phyloP scores from a whole-genome alignment of 768 basidiomycete species.

The Melanogaster broomeanus region DNA sequence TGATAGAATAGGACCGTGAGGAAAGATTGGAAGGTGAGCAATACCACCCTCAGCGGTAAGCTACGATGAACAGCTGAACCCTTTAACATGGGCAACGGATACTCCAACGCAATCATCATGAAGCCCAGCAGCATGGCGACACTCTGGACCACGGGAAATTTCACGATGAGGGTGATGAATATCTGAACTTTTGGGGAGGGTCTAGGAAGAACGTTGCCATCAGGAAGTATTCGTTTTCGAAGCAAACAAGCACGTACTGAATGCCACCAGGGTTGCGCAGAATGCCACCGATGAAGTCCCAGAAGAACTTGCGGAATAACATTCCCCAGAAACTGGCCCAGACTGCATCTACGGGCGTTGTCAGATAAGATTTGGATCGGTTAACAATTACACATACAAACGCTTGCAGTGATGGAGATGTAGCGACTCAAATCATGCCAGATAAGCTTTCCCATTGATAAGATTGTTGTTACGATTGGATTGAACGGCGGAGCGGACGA shows the following conservation, averaged over 20 bases:
- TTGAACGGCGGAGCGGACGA: neutral
- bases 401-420: conserved; percentile 65
- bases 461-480: neutral
- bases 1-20: conserved; percentile 75
- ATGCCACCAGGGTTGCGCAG: conserved; percentile 77
- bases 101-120: conserved; percentile 66
- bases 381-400: conserved; percentile 56
- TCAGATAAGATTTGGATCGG: conserved; percentile 8
- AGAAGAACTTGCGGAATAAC: conserved; percentile 92
- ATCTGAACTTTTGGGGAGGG: conserved; percentile 58
- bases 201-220: conserved; percentile 35
- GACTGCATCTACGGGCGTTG: conserved; percentile 55
- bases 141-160: conserved; percentile 72
- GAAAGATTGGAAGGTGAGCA: conserved; percentile 65
- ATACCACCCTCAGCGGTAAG: conserved; percentile 57
- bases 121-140: conserved; percentile 62
- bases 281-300: conserved; percentile 88
- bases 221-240: neutral
- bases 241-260: conserved; percentile 52
- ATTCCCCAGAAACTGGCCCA: conserved; percentile 84
- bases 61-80: conserved; percentile 63
- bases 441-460: conserved; percentile 72
- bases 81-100: conserved; percentile 63
- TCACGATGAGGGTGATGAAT: conserved; percentile 78
- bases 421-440: conserved; percentile 80